Conservation (phyloP, 257 asterid genomes). For the Leptodermis oblonga region DNA sequence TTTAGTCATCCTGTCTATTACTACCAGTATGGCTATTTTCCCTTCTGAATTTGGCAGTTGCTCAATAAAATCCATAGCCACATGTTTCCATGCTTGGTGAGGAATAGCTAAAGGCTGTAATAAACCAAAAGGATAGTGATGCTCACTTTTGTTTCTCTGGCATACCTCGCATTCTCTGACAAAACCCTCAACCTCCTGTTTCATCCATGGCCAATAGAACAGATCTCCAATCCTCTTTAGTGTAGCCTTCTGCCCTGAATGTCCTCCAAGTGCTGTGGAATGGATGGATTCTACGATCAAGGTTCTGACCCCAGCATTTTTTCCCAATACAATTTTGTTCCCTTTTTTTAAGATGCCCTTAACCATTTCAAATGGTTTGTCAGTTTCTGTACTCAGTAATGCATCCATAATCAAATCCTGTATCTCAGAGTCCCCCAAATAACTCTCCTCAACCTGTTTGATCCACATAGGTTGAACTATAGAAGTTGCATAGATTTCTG, state of each 20-base stretch:
- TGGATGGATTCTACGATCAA: too few relatives aligned
- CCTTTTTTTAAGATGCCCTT: too few relatives aligned
- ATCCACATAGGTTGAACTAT: too few relatives aligned
- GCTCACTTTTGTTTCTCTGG: too few relatives aligned
- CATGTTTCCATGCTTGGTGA: not conserved
- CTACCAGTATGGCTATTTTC: not conserved
- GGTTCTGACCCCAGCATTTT: too few relatives aligned
- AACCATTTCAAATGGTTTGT: too few relatives aligned
- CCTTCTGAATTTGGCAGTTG: not conserved
- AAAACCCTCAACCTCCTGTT: too few relatives aligned
- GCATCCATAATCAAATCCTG: too few relatives aligned
- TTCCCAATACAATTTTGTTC: too few relatives aligned
- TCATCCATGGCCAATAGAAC: not conserved
- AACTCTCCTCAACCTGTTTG: too few relatives aligned
- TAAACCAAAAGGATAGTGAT: not conserved
- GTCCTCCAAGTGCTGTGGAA: not conserved
- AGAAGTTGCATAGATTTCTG: not conserved
- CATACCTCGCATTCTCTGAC: not conserved
- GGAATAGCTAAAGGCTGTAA: not conserved
- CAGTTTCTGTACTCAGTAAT: too few relatives aligned
- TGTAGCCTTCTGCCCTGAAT: not conserved
- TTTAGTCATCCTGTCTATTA: not conserved
- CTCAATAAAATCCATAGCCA: not conserved
- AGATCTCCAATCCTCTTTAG: not conserved
- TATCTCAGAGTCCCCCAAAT: too few relatives aligned